Evolutionary conservation across 2,329 filamentous ascomycete species (phyloP), one percentile per base, ranked within the genome.

Genomic region (Colletotrichum ledebouriae): DNA sequence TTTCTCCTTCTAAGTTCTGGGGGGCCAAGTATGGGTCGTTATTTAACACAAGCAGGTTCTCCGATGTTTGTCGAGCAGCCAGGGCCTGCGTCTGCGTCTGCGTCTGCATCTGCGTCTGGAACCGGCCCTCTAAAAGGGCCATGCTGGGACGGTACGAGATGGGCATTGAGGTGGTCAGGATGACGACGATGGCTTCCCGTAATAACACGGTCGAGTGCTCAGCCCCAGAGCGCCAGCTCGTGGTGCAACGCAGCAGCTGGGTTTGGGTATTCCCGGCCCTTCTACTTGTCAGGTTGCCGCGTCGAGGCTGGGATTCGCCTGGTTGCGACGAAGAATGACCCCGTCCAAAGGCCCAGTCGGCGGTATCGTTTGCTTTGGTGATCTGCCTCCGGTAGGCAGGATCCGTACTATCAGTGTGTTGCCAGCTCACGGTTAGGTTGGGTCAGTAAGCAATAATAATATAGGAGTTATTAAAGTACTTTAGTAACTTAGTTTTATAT

Each of bases 1-100:
- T 69, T 60, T 69, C 66, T 68, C 60, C n/a, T 64, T 41, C n/a
- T n/a, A n/a, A n/a, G n/a, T n/a, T n/a, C 34, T 29, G 53, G 65
- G 47, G 60, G 52, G 61, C 65, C 65, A 60, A 68, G 65, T 59
- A 68, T 68, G 61, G 65, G 53, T 65, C 65, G 49, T 60, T 68
- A 59, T 65, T 57, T 62, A 59, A 57, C 44, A 46, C 29, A 29
- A 29, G 13, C 65, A 42, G 47, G 47, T 29, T 65, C 55, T 64
- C 52, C 39, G 65, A 59, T 68, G 52, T 68, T 58, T 65, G 61
- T 41, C 65, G 56, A 65, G 47, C 57, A 59, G 65, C 65, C 49
- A 65, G 20, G 20, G 61, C 47, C 60, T 41, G 56, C 58, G 47
- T 61, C 37, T 61, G 58, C 34, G 55, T 42, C 52, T 59, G 61